Percentiles rank a stretch among this genome's conserved stretches.
Conservation (phyloP, 1,284 basidiomycete genomes). For the Trichosporon faecale region DNA sequence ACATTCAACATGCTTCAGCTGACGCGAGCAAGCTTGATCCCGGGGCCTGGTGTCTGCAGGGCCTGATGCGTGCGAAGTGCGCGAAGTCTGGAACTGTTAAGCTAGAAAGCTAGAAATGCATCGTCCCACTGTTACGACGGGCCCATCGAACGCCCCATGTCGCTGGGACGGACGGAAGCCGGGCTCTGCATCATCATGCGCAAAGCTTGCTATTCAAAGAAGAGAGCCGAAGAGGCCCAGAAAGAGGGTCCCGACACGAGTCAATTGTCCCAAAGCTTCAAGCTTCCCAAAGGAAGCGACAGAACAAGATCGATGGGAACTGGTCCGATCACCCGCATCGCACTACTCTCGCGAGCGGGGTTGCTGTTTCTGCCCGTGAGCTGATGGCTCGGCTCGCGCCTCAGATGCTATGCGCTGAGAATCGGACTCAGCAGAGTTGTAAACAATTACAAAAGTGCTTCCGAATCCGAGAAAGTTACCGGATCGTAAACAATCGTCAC, state of each 20-base stretch:
- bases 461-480: constrained; percentile 1
- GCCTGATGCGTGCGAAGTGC: neutral
- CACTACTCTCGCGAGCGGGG: neutral
- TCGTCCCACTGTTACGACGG: neutral
- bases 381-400: neutral
- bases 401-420: neutral
- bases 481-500: constrained; percentile 4
- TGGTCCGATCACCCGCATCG: neutral
- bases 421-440: neutral
- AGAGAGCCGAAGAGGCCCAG: neutral
- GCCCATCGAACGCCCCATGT: no score
- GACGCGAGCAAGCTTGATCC: neutral
- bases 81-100: neutral
- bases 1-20: neutral
- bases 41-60: neutral
- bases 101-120: neutral
- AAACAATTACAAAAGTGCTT: neutral
- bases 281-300: neutral
- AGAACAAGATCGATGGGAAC: neutral
- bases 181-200: neutral
- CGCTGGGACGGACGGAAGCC: no score
- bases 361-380: neutral
- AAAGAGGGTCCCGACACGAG: neutral
- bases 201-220: neutral
- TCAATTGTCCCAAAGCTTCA: neutral